These are phyloP conservation scores for Beta vulgaris DNA, from an alignment of 148 eudicot species.

Conservation along the genomic window DNA sequence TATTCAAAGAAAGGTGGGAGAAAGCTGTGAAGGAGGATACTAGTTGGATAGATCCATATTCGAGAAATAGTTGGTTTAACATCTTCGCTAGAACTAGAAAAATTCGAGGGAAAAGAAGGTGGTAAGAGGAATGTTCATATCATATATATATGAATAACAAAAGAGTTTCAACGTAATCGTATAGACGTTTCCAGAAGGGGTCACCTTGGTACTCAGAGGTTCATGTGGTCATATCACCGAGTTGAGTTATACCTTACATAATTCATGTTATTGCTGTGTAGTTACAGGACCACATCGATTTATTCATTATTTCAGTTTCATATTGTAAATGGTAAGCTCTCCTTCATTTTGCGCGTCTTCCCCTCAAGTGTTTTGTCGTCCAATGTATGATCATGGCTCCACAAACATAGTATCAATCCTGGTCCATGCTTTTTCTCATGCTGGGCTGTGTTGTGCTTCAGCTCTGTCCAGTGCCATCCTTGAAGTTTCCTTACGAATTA, in stretches of 20 bases:
- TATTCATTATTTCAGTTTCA: slow-evolving; percentile 26
- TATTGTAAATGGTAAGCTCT: slow-evolving; percentile 13
- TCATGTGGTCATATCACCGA: neutral
- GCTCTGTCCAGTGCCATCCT: too few species aligned
- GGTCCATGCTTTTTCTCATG: neutral
- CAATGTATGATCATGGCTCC: too few species aligned
- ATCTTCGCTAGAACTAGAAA: slow-evolving; percentile 26
- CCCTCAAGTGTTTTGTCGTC: too few species aligned
- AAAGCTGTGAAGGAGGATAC: slow-evolving; percentile 56
- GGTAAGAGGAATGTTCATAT: neutral
- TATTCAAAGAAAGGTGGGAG: slow-evolving; percentile 61
- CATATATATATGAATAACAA: slow-evolving; percentile 9
- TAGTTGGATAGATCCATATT: slow-evolving; percentile 60
- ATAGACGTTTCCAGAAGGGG: neutral
- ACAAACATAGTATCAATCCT: too few species aligned
- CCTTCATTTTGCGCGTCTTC: neutral
- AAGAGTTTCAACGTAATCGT: neutral
- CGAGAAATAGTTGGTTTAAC: slow-evolving; percentile 31
- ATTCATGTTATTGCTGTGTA: slow-evolving; percentile 4
- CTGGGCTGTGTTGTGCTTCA: too few species aligned
- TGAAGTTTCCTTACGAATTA: too few species aligned
- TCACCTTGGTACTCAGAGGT: neutral
- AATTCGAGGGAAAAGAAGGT: slow-evolving; percentile 9
- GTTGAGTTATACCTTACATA: slow-evolving; percentile 11
- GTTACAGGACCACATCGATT: slow-evolving; percentile 31